A percentile compares a stretch with the other conserved stretches of the same genome.
Conservation (phyloP, 257 asterid species). For the Galeopsis tetrahit region DNA sequence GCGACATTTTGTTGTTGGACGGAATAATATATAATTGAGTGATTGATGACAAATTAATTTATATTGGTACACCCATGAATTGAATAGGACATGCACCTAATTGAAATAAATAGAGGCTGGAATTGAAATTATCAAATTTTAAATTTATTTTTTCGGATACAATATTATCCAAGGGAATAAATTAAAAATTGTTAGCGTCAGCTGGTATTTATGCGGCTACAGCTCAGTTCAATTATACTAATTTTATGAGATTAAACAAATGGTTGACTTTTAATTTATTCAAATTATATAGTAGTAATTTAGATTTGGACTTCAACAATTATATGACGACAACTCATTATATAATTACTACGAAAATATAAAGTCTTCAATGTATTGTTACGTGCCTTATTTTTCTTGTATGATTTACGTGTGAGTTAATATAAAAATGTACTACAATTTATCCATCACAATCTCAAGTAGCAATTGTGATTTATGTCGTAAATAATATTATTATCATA, state of each 20-base stretch:
- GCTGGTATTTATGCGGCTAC: slow-evolving; percentile 7
- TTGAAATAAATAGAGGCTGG: not conserved
- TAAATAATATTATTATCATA: too few species aligned
- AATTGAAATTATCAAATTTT: not conserved
- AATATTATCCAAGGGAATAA: not conserved
- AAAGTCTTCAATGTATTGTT: not conserved
- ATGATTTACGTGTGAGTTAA: not conserved
- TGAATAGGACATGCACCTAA: not conserved
- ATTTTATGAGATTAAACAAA: not conserved
- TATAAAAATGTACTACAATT: too few species aligned
- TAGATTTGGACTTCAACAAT: not conserved
- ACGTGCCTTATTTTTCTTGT: not conserved
- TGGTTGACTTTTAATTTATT: not conserved
- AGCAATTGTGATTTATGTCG: not conserved
- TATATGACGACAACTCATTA: not conserved
- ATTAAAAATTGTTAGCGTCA: not conserved
- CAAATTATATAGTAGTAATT: not conserved
- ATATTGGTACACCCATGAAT: not conserved
- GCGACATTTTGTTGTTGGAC: slow-evolving; percentile 2
- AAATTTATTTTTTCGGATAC: not conserved
- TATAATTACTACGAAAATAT: not conserved
- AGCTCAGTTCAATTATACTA: not conserved
- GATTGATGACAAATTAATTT: not conserved
- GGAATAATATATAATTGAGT: not conserved
- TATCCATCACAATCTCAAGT: not conserved